These are phyloP conservation scores for Pilatotrama ljubarskyi DNA, from an alignment of 768 basidiomycete species.

Conservation along the genomic window DNA sequence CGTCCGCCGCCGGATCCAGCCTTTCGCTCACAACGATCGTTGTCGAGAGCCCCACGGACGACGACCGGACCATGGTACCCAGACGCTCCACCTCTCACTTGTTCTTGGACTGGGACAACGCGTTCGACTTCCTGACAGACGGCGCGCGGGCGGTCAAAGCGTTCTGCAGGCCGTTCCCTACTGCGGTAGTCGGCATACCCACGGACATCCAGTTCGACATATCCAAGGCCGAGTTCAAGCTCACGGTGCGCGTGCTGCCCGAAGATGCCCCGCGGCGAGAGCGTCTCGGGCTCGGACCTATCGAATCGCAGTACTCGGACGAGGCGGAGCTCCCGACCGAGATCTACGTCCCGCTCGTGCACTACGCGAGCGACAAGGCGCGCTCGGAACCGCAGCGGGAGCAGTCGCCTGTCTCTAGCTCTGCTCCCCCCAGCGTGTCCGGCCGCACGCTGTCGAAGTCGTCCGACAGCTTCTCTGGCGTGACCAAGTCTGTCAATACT, in stretches of 20 bases:
- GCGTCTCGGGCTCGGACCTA: conserved; percentile 21
- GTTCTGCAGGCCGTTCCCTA: conserved; percentile 83
- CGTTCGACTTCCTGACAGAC: conserved; percentile 75
- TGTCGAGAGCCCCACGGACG: conserved; percentile 21
- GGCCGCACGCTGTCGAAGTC: conserved; percentile 10
- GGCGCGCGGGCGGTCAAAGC: conserved; percentile 85
- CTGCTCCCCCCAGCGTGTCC: conserved; percentile 16
- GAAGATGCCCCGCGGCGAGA: conserved; percentile 48
- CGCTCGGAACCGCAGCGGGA: conserved; percentile 12
- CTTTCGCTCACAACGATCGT: conserved; percentile 40
- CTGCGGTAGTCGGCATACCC: conserved; percentile 69
- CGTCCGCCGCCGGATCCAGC: conserved; percentile 32
- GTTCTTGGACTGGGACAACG: conserved; percentile 45
- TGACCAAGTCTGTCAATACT: background rate
- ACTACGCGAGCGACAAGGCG: conserved; percentile 62
- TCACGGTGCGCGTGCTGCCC: conserved; percentile 60
- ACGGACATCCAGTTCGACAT: conserved; percentile 76
- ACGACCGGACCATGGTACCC: conserved; percentile 20
- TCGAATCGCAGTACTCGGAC: conserved; percentile 19
- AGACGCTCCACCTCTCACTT: conserved; percentile 22
- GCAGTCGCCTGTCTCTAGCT: background rate
- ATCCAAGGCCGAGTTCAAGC: conserved; percentile 63
- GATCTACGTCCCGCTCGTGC: conserved; percentile 87
- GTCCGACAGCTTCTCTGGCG: conserved; percentile 2
- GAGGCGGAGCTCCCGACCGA: conserved; percentile 67